Percentiles rank a stretch among this genome's conserved stretches.
These are phyloP conservation scores for Bruguiera hainesii DNA, from an alignment of 441 rosid species.

Conservation along the genomic window DNA sequence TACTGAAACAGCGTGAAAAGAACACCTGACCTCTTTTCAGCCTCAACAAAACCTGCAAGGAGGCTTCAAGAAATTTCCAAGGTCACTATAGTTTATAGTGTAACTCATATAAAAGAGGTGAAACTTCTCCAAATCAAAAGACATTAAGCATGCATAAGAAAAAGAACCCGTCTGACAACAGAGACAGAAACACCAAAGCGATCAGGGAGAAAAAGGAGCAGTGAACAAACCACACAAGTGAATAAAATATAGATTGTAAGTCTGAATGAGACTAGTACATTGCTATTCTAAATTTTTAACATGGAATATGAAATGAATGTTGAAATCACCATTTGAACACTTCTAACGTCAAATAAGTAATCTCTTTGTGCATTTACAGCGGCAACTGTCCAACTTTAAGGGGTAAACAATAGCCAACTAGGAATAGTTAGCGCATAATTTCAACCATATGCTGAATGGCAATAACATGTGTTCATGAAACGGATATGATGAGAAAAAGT, in stretches of 20 bases:
- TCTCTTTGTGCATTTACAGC: too few species aligned
- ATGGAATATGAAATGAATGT: too few species aligned
- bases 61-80: slow-evolving; percentile 27
- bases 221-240: too few species aligned
- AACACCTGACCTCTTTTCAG: slow-evolving; percentile 51
- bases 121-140: background rate
- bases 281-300: too few species aligned
- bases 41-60: slow-evolving; percentile 53
- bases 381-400: too few species aligned
- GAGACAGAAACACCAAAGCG: background rate
- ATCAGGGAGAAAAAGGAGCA: background rate
- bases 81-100: slow-evolving; percentile 19
- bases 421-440: too few species aligned
- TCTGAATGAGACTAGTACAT: too few species aligned
- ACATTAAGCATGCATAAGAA: background rate
- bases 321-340: too few species aligned
- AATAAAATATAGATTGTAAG: too few species aligned
- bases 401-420: too few species aligned
- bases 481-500: background rate
- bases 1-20: slow-evolving; percentile 49
- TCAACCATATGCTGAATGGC: too few species aligned
- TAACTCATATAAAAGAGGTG: background rate
- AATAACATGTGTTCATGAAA: background rate
- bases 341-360: too few species aligned
- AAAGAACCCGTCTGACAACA: background rate